Conservation (phyloP, 2,329 filamentous ascomycete species). For the Monilinia vaccinii-corymbosi region DNA sequence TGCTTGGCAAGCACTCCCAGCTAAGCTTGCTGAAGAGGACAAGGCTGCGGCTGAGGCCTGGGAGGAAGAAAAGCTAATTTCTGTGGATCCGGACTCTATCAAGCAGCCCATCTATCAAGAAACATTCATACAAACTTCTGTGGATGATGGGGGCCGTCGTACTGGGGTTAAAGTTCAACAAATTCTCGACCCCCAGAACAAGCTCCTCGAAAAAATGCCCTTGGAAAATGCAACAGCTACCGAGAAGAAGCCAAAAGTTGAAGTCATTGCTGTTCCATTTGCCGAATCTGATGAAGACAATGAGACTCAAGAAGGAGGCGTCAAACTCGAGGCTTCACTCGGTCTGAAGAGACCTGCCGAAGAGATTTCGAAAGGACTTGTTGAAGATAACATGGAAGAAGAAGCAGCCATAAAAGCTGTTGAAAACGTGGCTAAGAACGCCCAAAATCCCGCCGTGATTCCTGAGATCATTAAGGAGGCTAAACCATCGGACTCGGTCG, state of each 20-base stretch:
- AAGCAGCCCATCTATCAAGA: conserved; percentile 21
- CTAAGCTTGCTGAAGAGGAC: conserved; percentile 21
- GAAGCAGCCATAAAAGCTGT: background rate
- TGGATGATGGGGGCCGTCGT: conserved; percentile 26
- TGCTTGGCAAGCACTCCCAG: conserved; percentile 22
- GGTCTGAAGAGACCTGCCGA: conserved; percentile 8
- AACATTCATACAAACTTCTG: conserved; percentile 25
- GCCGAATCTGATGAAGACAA: conserved; percentile 6
- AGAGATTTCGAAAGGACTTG: conserved; percentile 13
- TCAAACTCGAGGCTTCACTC: conserved; percentile 2
- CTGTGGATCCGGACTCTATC: conserved; percentile 9
- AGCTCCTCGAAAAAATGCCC: background rate
- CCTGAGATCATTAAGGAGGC: background rate
- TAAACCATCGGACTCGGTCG: background rate
- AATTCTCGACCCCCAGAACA: conserved; percentile 4
- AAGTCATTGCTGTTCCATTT: background rate
- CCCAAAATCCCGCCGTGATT: background rate
- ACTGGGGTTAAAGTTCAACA: conserved; percentile 18
- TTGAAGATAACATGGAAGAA: background rate
- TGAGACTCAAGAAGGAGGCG: conserved; percentile 4
- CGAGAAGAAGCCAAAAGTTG: background rate
- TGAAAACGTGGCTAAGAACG: background rate
- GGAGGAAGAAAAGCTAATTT: conserved; percentile 6
- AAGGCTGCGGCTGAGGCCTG: conserved; percentile 18
- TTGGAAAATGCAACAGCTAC: background rate